Percentiles rank a stretch among this genome's conserved stretches.
Conservation (phyloP, 805 yeast species). For the Saccharomycopsis selenospora region DNA sequence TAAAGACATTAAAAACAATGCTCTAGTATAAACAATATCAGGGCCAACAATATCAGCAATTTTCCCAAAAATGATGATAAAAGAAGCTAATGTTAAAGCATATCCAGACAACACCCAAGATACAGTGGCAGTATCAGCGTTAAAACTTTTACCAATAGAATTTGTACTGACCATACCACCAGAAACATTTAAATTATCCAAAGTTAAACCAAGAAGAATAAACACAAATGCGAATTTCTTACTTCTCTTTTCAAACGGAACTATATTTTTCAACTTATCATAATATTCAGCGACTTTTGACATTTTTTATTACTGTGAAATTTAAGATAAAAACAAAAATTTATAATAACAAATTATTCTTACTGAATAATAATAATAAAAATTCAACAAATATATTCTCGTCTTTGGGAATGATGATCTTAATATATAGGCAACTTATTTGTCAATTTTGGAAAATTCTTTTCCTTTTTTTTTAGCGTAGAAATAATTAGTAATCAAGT, state of each 20-base stretch:
- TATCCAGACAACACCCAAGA: slow-evolving; percentile 39
- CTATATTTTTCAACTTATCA: neutral
- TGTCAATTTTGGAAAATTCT: too few relatives aligned
- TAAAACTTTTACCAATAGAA: slow-evolving; percentile 32
- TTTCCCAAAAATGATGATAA: slow-evolving; percentile 37
- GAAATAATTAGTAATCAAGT: too few relatives aligned
- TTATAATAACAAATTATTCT: too few relatives aligned
- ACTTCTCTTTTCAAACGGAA: neutral
- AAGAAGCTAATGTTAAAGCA: slow-evolving; percentile 38
- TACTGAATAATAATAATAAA: too few relatives aligned
- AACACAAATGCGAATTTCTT: slow-evolving; percentile 16
- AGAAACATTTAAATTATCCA: slow-evolving; percentile 27
- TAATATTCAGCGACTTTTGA: too few relatives aligned
- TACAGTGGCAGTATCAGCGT: slow-evolving; percentile 32
- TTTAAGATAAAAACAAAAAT: too few relatives aligned
- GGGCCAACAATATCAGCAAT: slow-evolving; percentile 36
- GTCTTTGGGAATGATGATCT: too few relatives aligned
- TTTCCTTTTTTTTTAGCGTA: too few relatives aligned
- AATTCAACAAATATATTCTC: too few relatives aligned
- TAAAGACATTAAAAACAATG: slow-evolving; percentile 24
- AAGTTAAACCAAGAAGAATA: slow-evolving; percentile 17
- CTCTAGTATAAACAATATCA: slow-evolving; percentile 24
- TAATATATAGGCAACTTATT: too few relatives aligned
- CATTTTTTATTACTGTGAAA: too few relatives aligned
- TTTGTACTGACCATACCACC: slow-evolving; percentile 24